Conservation (phyloP, 768 basidiomycete species). For the Mycena capillaripes region DNA sequence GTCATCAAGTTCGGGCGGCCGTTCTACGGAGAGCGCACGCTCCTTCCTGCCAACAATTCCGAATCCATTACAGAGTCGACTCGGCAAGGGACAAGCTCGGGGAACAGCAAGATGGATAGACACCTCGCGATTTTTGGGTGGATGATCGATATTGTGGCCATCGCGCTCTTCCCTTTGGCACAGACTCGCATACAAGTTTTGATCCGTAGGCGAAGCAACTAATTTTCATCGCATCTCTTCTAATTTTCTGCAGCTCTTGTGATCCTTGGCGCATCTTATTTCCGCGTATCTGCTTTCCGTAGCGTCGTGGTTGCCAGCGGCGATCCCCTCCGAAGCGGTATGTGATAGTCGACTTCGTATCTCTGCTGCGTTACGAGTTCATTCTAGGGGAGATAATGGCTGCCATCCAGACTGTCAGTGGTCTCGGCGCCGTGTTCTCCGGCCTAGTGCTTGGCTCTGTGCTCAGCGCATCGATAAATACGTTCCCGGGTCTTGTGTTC, state of each 20-base stretch:
- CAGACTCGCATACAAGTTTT: background rate
- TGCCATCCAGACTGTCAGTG: conserved; percentile 4
- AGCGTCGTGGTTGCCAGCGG: conserved; percentile 13
- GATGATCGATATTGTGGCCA: conserved; percentile 4
- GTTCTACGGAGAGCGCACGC: background rate
- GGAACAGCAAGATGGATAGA: conserved; percentile 10
- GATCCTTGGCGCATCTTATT: conserved; percentile 5
- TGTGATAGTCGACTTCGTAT: background rate
- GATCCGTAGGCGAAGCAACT: background rate
- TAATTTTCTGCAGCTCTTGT: background rate
- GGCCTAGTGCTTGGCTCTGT: conserved; percentile 19
- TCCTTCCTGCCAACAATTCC: background rate
- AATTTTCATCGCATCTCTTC: background rate
- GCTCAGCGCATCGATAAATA: conserved; percentile 4
- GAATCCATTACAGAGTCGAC: background rate
- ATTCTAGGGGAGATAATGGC: conserved; percentile 1
- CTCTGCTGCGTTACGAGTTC: background rate
- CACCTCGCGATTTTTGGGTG: conserved; percentile 14
- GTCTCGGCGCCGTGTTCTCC: background rate
- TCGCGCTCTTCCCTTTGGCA: conserved; percentile 1
- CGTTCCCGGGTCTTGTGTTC: conserved; percentile 13
- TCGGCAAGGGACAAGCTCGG: background rate
- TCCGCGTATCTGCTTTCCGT: conserved; percentile 10
- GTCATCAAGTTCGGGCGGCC: background rate
- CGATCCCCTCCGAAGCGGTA: conserved; percentile 16